phyloP scores from a whole-genome alignment of 208 protist genomes.

The Trypanosoma vivax region DNA sequence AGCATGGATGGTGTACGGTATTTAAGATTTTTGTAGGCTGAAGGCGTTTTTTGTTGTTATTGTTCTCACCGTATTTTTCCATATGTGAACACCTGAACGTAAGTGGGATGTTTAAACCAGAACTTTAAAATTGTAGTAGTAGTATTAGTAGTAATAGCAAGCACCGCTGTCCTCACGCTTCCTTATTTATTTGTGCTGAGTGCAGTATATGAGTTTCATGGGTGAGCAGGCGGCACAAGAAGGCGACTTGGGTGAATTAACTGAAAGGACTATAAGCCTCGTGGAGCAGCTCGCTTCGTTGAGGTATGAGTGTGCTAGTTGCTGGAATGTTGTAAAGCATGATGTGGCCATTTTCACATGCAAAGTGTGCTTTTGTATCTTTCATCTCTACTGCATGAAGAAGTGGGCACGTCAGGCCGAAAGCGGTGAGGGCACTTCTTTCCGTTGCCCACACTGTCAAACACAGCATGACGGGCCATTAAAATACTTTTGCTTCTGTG shows the following conservation, averaged over 20 bases:
- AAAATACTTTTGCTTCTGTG: slow-evolving; percentile 64
- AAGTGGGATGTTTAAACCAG: too few species aligned
- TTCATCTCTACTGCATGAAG: slow-evolving; percentile 67
- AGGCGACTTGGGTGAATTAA: background rate
- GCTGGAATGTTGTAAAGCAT: slow-evolving; percentile 46
- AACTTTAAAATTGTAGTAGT: too few species aligned
- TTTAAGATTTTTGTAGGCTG: too few species aligned
- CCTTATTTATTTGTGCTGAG: background rate
- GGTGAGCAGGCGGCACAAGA: background rate
- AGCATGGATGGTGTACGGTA: too few species aligned
- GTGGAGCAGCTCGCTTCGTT: slow-evolving; percentile 34
- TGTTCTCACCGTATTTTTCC: too few species aligned
- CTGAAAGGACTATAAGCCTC: slow-evolving; percentile 23
- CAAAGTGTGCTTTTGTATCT: slow-evolving; percentile 45
- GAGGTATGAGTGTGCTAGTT: slow-evolving; percentile 62
- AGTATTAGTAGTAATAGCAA: too few species aligned
- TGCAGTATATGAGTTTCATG: background rate
- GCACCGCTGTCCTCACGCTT: too few species aligned
- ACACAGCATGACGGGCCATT: slow-evolving; percentile 16
- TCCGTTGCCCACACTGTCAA: slow-evolving; percentile 53
- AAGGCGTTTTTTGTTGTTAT: too few species aligned
- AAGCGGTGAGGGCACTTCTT: slow-evolving; percentile 24
- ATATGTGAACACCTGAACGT: too few species aligned
- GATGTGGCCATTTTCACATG: slow-evolving; percentile 55
- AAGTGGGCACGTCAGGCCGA: slow-evolving; percentile 38